Conservation (phyloP, 768 basidiomycete species). For the Hemileccinum impolitum region DNA sequence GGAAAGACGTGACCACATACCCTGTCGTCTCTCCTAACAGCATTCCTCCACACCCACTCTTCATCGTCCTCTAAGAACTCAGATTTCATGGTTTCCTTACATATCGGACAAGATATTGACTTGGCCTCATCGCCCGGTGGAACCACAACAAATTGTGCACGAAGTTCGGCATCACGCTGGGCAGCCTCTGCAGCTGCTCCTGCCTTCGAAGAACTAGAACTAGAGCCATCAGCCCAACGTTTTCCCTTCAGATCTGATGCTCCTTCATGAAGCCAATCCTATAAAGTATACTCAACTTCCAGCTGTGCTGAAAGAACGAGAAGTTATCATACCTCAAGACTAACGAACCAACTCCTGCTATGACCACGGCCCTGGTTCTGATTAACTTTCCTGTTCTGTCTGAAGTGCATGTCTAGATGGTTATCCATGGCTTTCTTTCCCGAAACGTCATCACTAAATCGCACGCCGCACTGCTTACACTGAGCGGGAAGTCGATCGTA, state of each 20-base stretch:
- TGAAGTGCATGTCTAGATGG: conserved; percentile 96
- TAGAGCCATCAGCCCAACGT: conserved; percentile 52
- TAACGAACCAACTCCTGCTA: conserved; percentile 86
- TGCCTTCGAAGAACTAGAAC: conserved; percentile 52
- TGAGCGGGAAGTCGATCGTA: conserved; percentile 74
- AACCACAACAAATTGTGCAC: conserved; percentile 78
- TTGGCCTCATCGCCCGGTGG: conserved; percentile 88
- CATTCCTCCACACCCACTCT: conserved; percentile 98
- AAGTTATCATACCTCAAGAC: conserved; percentile 62
- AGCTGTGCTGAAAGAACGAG: neutral
- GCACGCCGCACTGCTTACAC: conserved; percentile 92
- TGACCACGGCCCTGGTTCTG: conserved; percentile 81
- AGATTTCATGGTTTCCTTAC: conserved; percentile 88
- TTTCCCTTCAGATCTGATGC: conserved; percentile 64
- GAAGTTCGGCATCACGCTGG: conserved; percentile 72
- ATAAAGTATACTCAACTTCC: conserved; percentile 12
- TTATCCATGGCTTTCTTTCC: conserved; percentile 80
- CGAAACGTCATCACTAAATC: conserved; percentile 68
- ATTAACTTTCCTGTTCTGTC: conserved; percentile 81
- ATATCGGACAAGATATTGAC: conserved; percentile 86
- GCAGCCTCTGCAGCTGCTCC: conserved; percentile 61
- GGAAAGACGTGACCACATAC: conserved; percentile 42
- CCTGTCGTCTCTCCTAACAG: conserved; percentile 76
- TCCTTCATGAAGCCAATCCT: conserved; percentile 89
- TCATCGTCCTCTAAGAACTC: conserved; percentile 95